phyloP scores from a whole-genome alignment of 2,329 filamentous ascomycete species.

The Penicillium glabrum region DNA sequence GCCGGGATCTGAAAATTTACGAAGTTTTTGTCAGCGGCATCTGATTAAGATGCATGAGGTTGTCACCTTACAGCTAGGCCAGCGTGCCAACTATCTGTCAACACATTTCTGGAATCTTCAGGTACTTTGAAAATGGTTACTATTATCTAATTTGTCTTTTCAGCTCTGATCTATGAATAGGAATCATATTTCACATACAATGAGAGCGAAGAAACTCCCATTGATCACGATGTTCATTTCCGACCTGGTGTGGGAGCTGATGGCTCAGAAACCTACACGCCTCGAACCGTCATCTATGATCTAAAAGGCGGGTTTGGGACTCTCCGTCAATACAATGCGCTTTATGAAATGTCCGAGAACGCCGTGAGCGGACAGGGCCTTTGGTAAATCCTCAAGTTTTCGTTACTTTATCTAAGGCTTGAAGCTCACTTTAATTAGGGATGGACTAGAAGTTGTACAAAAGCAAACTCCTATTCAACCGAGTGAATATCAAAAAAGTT shows the following conservation, averaged over 20 bases:
- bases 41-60: slow-evolving; percentile 80
- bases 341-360: slow-evolving; percentile 66
- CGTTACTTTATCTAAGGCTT: not conserved
- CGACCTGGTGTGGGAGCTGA: slow-evolving; percentile 77
- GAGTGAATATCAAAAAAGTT: slow-evolving; percentile 74
- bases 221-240: slow-evolving; percentile 88
- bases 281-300: slow-evolving; percentile 89
- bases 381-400: slow-evolving; percentile 41
- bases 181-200: slow-evolving; percentile 97
- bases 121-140: slow-evolving; percentile 48
- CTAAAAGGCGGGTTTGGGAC: slow-evolving; percentile 92
- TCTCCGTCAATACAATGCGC: slow-evolving; percentile 78
- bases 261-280: slow-evolving; percentile 87
- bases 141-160: not conserved
- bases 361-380: slow-evolving; percentile 37
- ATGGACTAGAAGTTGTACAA: slow-evolving; percentile 67
- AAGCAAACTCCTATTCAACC: slow-evolving; percentile 65
- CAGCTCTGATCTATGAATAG: slow-evolving; percentile 45
- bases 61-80: slow-evolving; percentile 87
- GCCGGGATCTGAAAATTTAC: not conserved
- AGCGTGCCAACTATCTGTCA: slow-evolving; percentile 87
- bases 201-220: slow-evolving; percentile 61
- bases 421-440: slow-evolving; percentile 47
- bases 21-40: not conserved
- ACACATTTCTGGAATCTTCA: slow-evolving; percentile 98